A percentile compares a stretch with the other conserved stretches of the same genome.
phyloP scores from a whole-genome alignment of 495 filamentous ascomycete species.

The Lophiostoma macrostomum region DNA sequence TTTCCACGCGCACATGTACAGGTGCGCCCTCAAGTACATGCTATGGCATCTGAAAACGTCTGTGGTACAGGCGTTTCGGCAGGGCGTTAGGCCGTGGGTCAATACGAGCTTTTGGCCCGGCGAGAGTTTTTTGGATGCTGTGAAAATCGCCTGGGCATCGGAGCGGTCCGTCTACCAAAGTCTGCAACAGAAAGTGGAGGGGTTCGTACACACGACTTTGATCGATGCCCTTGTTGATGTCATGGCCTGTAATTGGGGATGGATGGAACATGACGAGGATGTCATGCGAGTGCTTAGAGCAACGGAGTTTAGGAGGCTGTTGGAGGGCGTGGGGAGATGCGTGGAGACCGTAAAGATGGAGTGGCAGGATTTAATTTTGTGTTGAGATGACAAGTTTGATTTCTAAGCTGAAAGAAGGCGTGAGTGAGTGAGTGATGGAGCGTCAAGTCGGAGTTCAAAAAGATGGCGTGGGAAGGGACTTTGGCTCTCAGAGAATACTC shows the following conservation, averaged over 20 bases:
- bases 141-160: background rate
- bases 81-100: conserved; percentile 4
- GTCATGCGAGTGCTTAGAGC: background rate
- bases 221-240: conserved; percentile 1
- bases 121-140: background rate
- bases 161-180: background rate
- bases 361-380: no score
- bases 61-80: background rate
- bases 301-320: no score
- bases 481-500: no score
- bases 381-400: no score
- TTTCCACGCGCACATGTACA: conserved; percentile 10
- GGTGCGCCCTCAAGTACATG: conserved; percentile 5
- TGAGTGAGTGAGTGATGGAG: no score
- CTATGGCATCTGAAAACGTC: background rate
- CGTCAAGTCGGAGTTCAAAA: no score
- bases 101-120: background rate
- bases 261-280: conserved; percentile 13
- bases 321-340: no score
- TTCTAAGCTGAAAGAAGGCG: no score
- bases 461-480: no score
- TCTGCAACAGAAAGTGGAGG: background rate
- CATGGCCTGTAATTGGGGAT: conserved; percentile 11
- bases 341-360: no score
- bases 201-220: no score